Percentiles rank a stretch among this genome's conserved stretches.
These are phyloP conservation scores for Ascochyta lentis DNA, from an alignment of 2,329 filamentous ascomycete species.

Conservation along the genomic window DNA sequence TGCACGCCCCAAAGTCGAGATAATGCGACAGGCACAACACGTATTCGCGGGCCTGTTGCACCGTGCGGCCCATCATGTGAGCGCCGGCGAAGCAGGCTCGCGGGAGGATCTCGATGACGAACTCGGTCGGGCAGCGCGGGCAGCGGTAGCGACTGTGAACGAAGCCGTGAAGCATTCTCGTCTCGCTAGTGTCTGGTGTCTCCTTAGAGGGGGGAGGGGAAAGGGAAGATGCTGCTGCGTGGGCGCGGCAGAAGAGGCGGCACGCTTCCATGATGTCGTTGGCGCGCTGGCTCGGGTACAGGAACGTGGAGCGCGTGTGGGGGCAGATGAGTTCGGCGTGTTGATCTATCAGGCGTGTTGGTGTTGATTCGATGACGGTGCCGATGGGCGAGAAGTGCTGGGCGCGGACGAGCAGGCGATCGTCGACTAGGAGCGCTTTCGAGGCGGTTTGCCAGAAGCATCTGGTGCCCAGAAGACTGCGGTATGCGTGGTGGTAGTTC, in stretches of 20 bases:
- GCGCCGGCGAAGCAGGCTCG: conserved; percentile 1
- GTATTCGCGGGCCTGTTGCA: background rate
- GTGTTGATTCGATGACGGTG: conserved; percentile 4
- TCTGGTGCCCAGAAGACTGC: background rate
- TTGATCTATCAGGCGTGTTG: background rate
- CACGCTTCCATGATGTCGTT: conserved; percentile 4
- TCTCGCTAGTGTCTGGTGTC: background rate
- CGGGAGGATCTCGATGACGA: background rate
- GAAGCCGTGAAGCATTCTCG: conserved; percentile 1
- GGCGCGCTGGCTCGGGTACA: conserved; percentile 5
- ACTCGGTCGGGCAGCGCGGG: conserved; percentile 4
- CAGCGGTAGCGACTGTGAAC: conserved; percentile 1
- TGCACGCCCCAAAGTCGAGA: conserved; percentile 2
- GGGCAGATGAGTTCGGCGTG: conserved; percentile 2
- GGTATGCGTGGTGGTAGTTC: background rate
- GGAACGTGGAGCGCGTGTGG: conserved; percentile 4
- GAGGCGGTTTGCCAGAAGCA: conserved; percentile 1
- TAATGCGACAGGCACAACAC: conserved; percentile 2
- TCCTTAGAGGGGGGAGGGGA: background rate
- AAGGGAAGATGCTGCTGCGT: conserved; percentile 2
- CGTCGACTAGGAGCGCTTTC: conserved; percentile 6
- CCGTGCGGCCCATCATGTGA: conserved; percentile 2
- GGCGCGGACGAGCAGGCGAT: conserved; percentile 4
- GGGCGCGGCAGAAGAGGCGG: conserved; percentile 5
- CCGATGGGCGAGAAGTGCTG: conserved; percentile 3